Conservation (phyloP, 345 rosid species). For the Lenwebbia sp. region DNA sequence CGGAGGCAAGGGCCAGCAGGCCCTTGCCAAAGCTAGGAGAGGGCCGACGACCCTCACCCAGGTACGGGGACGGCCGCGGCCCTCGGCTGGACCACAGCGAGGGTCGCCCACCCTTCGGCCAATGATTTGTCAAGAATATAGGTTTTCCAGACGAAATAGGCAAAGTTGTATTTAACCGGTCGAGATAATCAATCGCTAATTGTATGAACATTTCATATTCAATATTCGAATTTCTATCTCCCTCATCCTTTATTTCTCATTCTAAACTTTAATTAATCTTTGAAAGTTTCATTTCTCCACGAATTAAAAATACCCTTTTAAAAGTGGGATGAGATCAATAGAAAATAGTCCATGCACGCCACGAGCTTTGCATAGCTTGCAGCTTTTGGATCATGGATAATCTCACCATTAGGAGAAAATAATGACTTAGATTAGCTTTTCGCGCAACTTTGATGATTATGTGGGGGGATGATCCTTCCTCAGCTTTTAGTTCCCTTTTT, state of each 20-base stretch:
- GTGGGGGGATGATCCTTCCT: not conserved
- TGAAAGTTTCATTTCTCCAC: not conserved
- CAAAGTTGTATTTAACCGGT: accelerated
- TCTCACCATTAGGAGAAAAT: not conserved
- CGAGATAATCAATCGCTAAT: not conserved
- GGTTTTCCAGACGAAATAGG: no score
- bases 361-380: not conserved
- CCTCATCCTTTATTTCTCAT: not conserved
- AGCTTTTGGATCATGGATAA: not conserved
- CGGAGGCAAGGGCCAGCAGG: no score
- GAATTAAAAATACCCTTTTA: not conserved
- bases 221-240: not conserved
- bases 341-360: not conserved
- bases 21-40: no score
- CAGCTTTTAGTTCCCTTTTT: not conserved
- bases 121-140: no score
- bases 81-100: no score
- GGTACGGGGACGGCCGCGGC: no score
- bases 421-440: not conserved
- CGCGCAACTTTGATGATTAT: not conserved
- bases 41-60: no score
- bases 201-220: not conserved
- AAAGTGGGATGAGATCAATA: not conserved
- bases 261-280: not conserved
- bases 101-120: no score